Evolutionary conservation across 208 protist species (phyloP).

Genomic region (Novymonas esmeraldas): DNA sequence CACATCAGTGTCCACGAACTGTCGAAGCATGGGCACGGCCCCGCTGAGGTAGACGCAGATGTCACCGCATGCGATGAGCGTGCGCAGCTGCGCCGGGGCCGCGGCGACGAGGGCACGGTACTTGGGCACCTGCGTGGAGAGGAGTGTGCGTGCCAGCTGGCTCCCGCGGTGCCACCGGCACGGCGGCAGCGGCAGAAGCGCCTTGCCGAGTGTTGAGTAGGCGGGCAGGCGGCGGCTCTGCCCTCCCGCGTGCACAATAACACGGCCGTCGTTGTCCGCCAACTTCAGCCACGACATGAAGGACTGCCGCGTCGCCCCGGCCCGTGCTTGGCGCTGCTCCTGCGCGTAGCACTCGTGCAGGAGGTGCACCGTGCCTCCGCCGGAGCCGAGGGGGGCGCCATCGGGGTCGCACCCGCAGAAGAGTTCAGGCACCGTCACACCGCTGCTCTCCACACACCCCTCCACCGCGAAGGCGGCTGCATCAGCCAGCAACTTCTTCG

Average conservation of each 20-base stretch:
- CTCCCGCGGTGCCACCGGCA: slow-evolving; percentile 36
- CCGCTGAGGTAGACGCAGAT: slow-evolving; percentile 30
- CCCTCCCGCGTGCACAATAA: slow-evolving; percentile 57
- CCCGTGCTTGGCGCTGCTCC: slow-evolving; percentile 15
- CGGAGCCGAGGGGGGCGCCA: slow-evolving; percentile 38
- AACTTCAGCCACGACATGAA: slow-evolving; percentile 32
- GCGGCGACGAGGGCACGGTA: slow-evolving; percentile 21
- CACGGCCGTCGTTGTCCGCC: slow-evolving; percentile 28
- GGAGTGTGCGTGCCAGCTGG: slow-evolving; percentile 39
- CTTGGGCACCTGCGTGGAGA: slow-evolving; percentile 40
- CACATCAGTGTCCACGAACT: slow-evolving; percentile 42
- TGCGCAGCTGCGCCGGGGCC: slow-evolving; percentile 35
- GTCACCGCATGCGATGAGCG: slow-evolving; percentile 48
- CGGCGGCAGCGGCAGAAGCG: slow-evolving; percentile 48
- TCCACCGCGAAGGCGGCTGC: slow-evolving; percentile 10
- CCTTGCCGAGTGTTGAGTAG: slow-evolving; percentile 49
- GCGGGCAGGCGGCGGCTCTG: slow-evolving; percentile 55
- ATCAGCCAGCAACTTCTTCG: slow-evolving; percentile 25
- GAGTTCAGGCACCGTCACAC: slow-evolving; percentile 8
- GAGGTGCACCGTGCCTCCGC: slow-evolving; percentile 48
- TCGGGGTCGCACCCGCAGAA: slow-evolving; percentile 44
- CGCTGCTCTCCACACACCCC: background rate
- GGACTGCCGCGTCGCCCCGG: background rate
- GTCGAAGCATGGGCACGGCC: slow-evolving; percentile 6
- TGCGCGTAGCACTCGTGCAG: slow-evolving; percentile 34